Base-by-base conservation (phyloP, 495 filamentous ascomycete genomes). In the Hypoxylon fragiforme region DNA sequence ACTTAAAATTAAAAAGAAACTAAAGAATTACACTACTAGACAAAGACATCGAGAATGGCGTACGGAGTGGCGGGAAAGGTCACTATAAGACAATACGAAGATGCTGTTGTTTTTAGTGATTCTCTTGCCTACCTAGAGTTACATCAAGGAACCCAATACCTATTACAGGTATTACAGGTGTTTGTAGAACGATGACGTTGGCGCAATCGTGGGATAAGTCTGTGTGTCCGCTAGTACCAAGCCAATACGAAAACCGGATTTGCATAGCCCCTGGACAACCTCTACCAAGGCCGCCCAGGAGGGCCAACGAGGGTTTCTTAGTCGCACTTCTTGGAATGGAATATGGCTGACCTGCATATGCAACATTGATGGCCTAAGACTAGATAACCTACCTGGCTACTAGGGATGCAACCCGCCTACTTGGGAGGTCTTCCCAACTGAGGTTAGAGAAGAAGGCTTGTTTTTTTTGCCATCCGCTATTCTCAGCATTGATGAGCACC, bases 121-220 rank as follows among this genome's bases (percentile, higher is more conserved):
- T 51, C 53, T 28, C 7, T 49, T 37, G 50, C 57, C 46, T 54
- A 47, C 57, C 50, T 52, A 62, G 54, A 44, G 53, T 57, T 61
- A 44, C 49, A 61, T 51, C 44, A 30, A 38, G 21, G 28, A 16
- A 50, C 41, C 61, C n/a, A n/a, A n/a, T n/a, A n/a, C n/a, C n/a
- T n/a, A n/a, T n/a, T n/a, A n/a, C n/a, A n/a, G n/a, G n/a, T n/a
- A n/a, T n/a, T n/a, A n/a, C n/a, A n/a, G n/a, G n/a, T n/a, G n/a
- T n/a, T n/a, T 60, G 64, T 60, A 54, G 49, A 55, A 50, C 66
- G 59, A 73, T 71, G 70, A 73, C 68, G 68, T 67, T 66, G 62
- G 53, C 43, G 50, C 34, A 53, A 47, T 45, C 54, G 47, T 36
- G 54, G 40, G 40, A n/a, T n/a, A 39, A 48, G 44, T 42, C 43